Base-by-base conservation (phyloP, 2,329 filamentous ascomycete genomes). In the Sporothrix sp. region DNA sequence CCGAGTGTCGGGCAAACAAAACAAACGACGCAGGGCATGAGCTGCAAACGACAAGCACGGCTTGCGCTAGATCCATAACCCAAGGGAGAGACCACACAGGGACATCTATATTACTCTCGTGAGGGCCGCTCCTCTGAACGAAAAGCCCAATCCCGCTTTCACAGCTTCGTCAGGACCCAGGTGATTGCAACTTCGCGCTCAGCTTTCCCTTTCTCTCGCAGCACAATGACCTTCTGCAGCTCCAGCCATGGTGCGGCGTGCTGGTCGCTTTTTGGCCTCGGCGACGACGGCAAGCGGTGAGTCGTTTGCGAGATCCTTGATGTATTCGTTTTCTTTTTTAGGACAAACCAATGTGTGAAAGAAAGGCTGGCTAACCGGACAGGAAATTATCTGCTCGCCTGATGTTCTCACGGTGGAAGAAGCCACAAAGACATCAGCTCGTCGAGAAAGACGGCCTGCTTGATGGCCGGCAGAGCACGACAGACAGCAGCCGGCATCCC, bases 371-470 rank as follows among this genome's bases (percentile, higher is more conserved):
- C 44, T 52, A 37, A 52, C 33, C 4, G 18, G n/a, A 10, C 7
- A 53, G 48, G 18, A 53, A 53, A 44, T 28, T 36, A 7, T 37
- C 47, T 18, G 45, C 35, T 13, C 20, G 37, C 14, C 30, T 44
- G 11, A 16, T 48, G 32, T 45, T 53, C 16, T 44, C 45, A 8
- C 45, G 49, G 25, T 54, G 49, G 45, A 51, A 52, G 35, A 18
- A 37, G 48, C 4, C 40, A 20, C 2, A 50, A 53, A n/a, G 28
- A 16, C 18, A 42, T 42, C 11, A 43, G 9, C n/a, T 45, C 5
- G 13, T 32, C 16, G 32, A 20, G 7, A 42, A 43, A 16, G 28
- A 42, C n/a, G 30, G 43, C 3, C 25, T 18, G 5, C 9, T 37
- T 1, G 38, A 50, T 7, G 48, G 39, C 23, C 39, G 48, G 4